Percentiles rank a stretch among this genome's conserved stretches.
Evolutionary conservation across 257 asterid genomes (phyloP).

Genomic region (Voacanga thouarsii): DNA sequence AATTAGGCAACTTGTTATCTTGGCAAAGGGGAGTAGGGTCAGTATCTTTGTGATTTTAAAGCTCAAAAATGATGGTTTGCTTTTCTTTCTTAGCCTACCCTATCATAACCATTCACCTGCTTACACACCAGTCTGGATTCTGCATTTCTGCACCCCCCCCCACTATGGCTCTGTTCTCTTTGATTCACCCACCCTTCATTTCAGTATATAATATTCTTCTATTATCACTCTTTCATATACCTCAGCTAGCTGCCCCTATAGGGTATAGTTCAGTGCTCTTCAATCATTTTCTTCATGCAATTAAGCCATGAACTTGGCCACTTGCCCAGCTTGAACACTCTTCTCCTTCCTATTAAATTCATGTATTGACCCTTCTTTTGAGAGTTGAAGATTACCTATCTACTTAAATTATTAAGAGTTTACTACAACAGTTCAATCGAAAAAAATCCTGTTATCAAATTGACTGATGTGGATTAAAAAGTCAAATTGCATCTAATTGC

Average conservation of each 20-base stretch:
- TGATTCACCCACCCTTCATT: constrained; percentile 1
- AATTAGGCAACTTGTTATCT: constrained; percentile 30
- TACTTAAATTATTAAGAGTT: too few species aligned
- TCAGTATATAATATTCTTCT: not conserved
- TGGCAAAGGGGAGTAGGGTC: constrained; percentile 16
- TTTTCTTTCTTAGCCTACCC: constrained; percentile 17
- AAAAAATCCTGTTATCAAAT: too few species aligned
- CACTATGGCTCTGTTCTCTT: constrained; percentile 12
- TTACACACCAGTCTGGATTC: constrained; percentile 21
- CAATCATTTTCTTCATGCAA: constrained; percentile 4
- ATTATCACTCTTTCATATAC: not conserved
- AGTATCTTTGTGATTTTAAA: constrained; percentile 11
- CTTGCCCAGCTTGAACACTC: not conserved
- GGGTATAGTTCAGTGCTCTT: not conserved
- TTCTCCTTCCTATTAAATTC: not conserved
- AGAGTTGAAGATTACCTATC: too few species aligned
- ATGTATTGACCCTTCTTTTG: too few species aligned
- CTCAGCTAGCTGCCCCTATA: not conserved
- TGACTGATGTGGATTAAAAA: too few species aligned
- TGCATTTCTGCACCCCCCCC: constrained; percentile 14
- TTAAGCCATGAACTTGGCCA: constrained; percentile 7
- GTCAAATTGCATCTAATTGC: not conserved
- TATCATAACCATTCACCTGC: constrained; percentile 16
- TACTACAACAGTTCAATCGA: too few species aligned
- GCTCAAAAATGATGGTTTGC: constrained; percentile 8